Evolutionary conservation across 805 yeast species (phyloP).

Genomic region (Yamadazyma olivae): DNA sequence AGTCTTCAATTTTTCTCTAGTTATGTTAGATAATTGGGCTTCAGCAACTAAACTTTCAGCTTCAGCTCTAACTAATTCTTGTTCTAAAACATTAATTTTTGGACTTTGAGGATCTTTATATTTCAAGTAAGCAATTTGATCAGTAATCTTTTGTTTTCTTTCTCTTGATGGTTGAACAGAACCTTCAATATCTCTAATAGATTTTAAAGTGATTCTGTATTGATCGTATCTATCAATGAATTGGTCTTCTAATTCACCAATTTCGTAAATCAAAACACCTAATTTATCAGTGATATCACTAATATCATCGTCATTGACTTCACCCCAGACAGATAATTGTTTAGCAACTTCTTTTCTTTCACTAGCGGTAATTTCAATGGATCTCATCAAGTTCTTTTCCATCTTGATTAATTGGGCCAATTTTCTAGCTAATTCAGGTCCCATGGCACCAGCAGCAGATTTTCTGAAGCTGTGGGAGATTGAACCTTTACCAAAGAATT

Average conservation of each 20-base stretch:
- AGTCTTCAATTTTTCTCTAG: constrained; percentile 96
- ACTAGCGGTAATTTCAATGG: constrained; percentile 86
- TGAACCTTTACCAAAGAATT: constrained; percentile 73
- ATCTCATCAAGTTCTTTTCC: constrained; percentile 94
- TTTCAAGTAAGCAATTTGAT: constrained; percentile 95
- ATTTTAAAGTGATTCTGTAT: constrained; percentile 92
- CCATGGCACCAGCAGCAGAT: constrained; percentile 84
- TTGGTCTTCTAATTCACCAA: constrained; percentile 97
- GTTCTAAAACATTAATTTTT: constrained; percentile 92
- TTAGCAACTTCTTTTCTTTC: constrained; percentile 96
- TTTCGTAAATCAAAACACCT: constrained; percentile 92
- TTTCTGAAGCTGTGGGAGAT: constrained; percentile 71
- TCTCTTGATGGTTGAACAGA: constrained; percentile 98
- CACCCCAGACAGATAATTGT: constrained; percentile 97
- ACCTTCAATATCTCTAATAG: constrained; percentile 94
- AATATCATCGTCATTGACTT: constrained; percentile 94
- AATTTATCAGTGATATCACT: constrained; percentile 95
- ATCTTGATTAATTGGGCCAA: constrained; percentile 89
- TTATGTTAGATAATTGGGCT: constrained; percentile 96
- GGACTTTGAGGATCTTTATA: constrained; percentile 98
- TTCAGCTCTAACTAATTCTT: constrained; percentile 98
- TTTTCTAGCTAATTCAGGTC: constrained; percentile 93
- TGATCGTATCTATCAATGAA: constrained; percentile 98
- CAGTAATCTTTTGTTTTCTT: constrained; percentile 96
- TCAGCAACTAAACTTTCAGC: constrained; percentile 99